Conservation (phyloP, 139 green algal genomes). For the Chlorella sp. region DNA sequence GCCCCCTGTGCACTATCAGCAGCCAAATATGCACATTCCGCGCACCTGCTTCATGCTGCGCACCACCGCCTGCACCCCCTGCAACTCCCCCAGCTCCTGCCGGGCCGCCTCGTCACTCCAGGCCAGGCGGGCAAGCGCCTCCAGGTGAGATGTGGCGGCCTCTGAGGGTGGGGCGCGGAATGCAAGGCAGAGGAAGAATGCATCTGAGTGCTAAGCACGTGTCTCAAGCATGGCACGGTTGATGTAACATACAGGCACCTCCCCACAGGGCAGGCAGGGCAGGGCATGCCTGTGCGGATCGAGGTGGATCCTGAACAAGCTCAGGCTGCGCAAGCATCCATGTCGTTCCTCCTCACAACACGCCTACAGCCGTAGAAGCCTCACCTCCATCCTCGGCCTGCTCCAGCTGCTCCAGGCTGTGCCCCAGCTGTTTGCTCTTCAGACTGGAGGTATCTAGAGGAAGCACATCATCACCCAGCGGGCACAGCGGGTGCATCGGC, state of each 20-base stretch:
- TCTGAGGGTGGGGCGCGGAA: not conserved
- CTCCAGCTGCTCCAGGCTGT: constrained; percentile 43
- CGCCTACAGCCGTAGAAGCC: not conserved
- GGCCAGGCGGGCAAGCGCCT: constrained; percentile 62
- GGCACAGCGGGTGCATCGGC: constrained; percentile 67
- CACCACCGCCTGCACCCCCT: constrained; percentile 43
- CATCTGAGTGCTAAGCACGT: not conserved
- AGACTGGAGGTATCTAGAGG: constrained; percentile 64
- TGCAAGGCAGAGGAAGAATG: not conserved
- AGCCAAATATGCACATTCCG: not conserved
- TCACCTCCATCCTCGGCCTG: constrained; percentile 27
- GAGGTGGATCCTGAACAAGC: too few species aligned
- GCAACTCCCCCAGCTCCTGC: constrained; percentile 29
- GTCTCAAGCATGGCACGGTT: too few species aligned
- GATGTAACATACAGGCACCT: too few species aligned
- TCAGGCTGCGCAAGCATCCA: too few species aligned
- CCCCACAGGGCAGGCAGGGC: too few species aligned
- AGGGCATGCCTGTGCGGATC: too few species aligned
- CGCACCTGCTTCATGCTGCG: constrained; percentile 18
- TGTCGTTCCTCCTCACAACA: not conserved
- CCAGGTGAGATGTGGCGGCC: constrained; percentile 31
- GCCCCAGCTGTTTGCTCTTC: constrained; percentile 62
- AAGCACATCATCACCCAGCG: constrained; percentile 65
- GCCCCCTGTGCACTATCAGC: too few species aligned
- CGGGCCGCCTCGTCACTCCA: constrained; percentile 72